These are phyloP conservation scores for Albophoma yamanashiensis DNA, from an alignment of 2,329 filamentous ascomycete species.

Conservation along the genomic window DNA sequence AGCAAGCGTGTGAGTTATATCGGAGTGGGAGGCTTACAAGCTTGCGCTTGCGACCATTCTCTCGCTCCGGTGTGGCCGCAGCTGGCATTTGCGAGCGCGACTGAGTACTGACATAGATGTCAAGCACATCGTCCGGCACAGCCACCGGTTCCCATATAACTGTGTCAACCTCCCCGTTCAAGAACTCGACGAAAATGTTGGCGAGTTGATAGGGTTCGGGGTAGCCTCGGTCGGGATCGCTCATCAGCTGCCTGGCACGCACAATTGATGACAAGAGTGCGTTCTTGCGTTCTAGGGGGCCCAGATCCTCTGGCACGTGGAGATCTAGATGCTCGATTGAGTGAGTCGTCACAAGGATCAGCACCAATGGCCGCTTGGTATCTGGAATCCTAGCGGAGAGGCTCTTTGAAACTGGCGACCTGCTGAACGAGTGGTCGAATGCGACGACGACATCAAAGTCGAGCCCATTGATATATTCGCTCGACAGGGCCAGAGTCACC, in stretches of 20 bases:
- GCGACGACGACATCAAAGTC: constrained; percentile 40
- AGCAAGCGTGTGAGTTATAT: neutral
- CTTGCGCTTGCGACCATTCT: constrained; percentile 34
- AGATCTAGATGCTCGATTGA: constrained; percentile 46
- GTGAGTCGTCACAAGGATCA: constrained; percentile 38
- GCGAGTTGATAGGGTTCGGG: constrained; percentile 36
- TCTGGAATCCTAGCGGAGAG: constrained; percentile 1
- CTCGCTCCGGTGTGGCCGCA: constrained; percentile 7
- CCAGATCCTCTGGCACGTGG: constrained; percentile 24
- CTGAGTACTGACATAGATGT: constrained; percentile 32
- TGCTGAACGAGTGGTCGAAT: constrained; percentile 40
- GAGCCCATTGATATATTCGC: constrained; percentile 24
- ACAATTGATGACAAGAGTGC: constrained; percentile 28
- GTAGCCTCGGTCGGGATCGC: constrained; percentile 26
- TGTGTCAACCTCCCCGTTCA: constrained; percentile 25
- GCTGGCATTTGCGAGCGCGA: constrained; percentile 17
- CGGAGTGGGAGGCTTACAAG: constrained; percentile 25
- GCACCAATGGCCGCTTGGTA: constrained; percentile 28
- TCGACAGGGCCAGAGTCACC: constrained; percentile 32
- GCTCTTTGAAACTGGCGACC: constrained; percentile 17
- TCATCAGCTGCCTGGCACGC: constrained; percentile 24
- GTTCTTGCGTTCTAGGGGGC: constrained; percentile 35
- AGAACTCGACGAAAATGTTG: constrained; percentile 32
- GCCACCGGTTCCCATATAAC: constrained; percentile 35
- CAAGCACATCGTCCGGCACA: constrained; percentile 38